A percentile compares a stretch with the other conserved stretches of the same genome.
phyloP scores from a whole-genome alignment of 192 early-diverging fungal genomes.

The Helicostylum pulchrum region DNA sequence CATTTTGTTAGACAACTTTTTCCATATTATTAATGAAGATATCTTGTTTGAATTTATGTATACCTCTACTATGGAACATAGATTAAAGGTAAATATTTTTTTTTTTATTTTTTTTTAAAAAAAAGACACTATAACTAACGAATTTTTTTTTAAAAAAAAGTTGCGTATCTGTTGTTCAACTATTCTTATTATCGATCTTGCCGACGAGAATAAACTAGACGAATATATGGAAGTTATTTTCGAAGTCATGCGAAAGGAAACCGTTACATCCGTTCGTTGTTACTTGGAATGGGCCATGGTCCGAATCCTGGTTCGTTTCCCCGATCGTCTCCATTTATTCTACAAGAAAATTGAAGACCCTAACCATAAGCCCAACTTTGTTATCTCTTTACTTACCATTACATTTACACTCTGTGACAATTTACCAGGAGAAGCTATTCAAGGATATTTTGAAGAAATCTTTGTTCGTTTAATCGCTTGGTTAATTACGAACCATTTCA shows the following conservation, averaged over 20 bases:
- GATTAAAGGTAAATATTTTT: slow-evolving; percentile 22
- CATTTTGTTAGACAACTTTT: slow-evolving; percentile 14
- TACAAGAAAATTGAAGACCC: slow-evolving; percentile 33
- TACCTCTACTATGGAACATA: slow-evolving; percentile 21
- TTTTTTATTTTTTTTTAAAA: no score
- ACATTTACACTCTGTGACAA: slow-evolving; percentile 34
- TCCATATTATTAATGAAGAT: slow-evolving; percentile 2
- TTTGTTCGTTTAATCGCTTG: slow-evolving; percentile 27
- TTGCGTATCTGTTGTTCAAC: slow-evolving; percentile 45
- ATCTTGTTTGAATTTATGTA: slow-evolving; percentile 21
- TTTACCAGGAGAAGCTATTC: slow-evolving; percentile 18
- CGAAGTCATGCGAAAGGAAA: slow-evolving; percentile 40
- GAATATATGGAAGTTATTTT: slow-evolving; percentile 31
- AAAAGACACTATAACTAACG: no score
- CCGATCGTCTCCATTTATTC: slow-evolving; percentile 6
- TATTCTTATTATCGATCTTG: slow-evolving; percentile 42
- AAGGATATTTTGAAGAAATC: slow-evolving; percentile 2
- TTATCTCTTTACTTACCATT: slow-evolving; percentile 44
- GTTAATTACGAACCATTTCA: slow-evolving; percentile 34
- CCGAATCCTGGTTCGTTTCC: slow-evolving; percentile 20
- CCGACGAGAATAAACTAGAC: slow-evolving; percentile 20
- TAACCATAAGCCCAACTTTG: slow-evolving; percentile 35
- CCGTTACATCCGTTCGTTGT: slow-evolving; percentile 37
- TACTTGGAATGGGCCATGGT: slow-evolving; percentile 45
- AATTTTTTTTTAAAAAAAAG: slow-evolving; percentile 20